A percentile compares a stretch with the other conserved stretches of the same genome.
These are phyloP conservation scores for Angophora floribunda DNA, from an alignment of 345 rosid species.

Conservation along the genomic window DNA sequence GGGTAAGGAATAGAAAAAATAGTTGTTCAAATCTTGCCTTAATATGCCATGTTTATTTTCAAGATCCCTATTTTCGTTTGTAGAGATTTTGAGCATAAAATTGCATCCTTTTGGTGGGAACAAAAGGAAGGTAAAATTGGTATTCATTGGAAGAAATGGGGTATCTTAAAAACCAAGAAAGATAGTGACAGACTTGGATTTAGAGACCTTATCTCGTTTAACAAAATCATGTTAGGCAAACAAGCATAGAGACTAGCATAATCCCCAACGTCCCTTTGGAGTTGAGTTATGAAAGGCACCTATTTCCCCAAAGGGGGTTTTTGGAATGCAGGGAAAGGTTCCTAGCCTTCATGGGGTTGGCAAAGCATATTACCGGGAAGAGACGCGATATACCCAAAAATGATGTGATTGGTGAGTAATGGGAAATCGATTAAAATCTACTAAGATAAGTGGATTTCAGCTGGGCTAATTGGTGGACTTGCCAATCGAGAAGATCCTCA, in stretches of 20 bases:
- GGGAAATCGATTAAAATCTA: too few relatives aligned
- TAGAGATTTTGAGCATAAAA: too few relatives aligned
- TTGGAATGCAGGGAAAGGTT: not conserved
- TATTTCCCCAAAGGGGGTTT: not conserved
- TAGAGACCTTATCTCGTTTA: not conserved
- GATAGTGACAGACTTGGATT: not conserved
- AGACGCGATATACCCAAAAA: not conserved
- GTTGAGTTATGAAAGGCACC: not conserved
- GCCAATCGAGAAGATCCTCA: not conserved
- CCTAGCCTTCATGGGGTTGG: not conserved
- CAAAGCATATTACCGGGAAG: not conserved
- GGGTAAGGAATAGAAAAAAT: too few relatives aligned
- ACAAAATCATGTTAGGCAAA: not conserved
- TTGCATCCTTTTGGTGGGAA: fast-evolving
- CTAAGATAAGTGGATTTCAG: not conserved
- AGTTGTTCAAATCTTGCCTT: too few relatives aligned
- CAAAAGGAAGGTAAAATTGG: too few relatives aligned
- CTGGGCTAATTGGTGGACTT: not conserved
- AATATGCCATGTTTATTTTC: too few relatives aligned
- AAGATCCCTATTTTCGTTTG: too few relatives aligned
- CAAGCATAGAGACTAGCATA: not conserved
- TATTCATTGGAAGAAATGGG: too few relatives aligned
- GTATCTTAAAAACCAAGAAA: too few relatives aligned
- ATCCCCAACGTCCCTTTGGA: not conserved
- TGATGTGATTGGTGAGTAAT: not conserved